phyloP scores from a whole-genome alignment of 192 early-diverging fungal genomes.

The Coemansia sp. region DNA sequence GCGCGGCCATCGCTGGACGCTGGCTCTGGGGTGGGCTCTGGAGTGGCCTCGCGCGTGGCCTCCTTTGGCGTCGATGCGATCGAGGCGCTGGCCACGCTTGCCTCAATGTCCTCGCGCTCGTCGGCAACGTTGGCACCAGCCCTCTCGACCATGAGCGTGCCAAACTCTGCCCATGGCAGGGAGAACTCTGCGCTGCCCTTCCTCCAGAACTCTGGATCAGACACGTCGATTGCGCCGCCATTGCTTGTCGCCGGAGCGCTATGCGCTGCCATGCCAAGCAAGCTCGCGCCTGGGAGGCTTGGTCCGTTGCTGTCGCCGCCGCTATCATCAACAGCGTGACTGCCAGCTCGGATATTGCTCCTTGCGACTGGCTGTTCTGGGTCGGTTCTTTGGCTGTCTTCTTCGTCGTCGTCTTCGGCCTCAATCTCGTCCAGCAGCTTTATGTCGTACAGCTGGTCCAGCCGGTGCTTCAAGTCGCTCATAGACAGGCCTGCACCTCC shows the following conservation, averaged over 20 bases:
- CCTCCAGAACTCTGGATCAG: constrained; percentile 53
- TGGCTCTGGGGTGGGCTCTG: constrained; percentile 14
- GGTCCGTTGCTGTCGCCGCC: constrained; percentile 6
- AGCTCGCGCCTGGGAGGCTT: neutral
- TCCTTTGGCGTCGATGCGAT: constrained; percentile 2
- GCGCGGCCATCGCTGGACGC: constrained; percentile 26
- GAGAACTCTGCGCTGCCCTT: constrained; percentile 34
- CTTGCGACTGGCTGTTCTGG: neutral
- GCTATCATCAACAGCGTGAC: neutral
- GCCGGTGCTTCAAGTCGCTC: constrained; percentile 26
- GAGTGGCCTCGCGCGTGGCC: constrained; percentile 8
- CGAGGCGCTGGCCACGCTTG: constrained; percentile 8
- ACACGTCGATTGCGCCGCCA: constrained; percentile 21
- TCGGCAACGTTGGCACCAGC: constrained; percentile 34
- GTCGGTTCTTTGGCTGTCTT: neutral
- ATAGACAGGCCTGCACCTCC: constrained; percentile 24
- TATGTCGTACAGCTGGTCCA: constrained; percentile 38
- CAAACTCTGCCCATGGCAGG: constrained; percentile 53
- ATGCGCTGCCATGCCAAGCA: neutral
- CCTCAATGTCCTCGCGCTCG: constrained; percentile 11
- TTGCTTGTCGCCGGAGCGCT: neutral
- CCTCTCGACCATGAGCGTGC: constrained; percentile 48
- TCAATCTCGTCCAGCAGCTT: constrained; percentile 46
- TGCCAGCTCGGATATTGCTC: neutral
- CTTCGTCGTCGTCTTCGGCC: constrained; percentile 29